phyloP scores from a whole-genome alignment of 2,329 filamentous ascomycete species.

The Zymoseptoria ardabiliae region DNA sequence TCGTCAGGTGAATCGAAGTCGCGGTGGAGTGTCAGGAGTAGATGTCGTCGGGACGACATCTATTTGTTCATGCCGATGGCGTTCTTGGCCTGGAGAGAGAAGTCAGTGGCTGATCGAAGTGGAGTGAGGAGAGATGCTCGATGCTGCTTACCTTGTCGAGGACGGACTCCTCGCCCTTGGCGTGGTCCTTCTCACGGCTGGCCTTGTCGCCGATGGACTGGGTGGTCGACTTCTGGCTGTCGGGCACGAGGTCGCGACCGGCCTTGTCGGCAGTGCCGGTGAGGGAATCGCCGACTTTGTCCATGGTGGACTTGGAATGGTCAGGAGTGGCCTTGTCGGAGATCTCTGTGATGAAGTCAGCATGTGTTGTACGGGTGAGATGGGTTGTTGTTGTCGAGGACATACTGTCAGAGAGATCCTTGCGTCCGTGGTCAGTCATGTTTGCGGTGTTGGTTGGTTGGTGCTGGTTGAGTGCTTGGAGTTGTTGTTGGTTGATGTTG shows the following conservation, averaged over 20 bases:
- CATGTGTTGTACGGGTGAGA: constrained; percentile 2
- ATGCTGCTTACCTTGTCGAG: constrained; percentile 28
- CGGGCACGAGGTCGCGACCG: constrained; percentile 35
- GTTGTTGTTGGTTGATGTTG: neutral
- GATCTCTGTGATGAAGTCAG: constrained; percentile 39
- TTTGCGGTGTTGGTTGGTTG: constrained; percentile 28
- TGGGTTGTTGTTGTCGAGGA: constrained; percentile 4
- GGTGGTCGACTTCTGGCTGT: constrained; percentile 43
- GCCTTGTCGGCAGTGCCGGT: constrained; percentile 51
- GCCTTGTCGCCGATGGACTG: constrained; percentile 48
- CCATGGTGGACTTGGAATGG: constrained; percentile 52
- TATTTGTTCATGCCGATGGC: constrained; percentile 40
- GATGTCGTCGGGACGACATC: neutral
- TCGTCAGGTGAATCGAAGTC: neutral
- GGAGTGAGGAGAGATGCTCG: constrained; percentile 17
- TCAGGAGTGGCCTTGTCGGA: constrained; percentile 52
- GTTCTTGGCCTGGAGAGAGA: constrained; percentile 42
- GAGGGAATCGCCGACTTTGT: constrained; percentile 51
- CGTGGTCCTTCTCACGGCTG: constrained; percentile 39
- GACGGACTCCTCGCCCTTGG: constrained; percentile 31
- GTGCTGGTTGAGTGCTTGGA: constrained; percentile 4
- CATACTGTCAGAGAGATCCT: constrained; percentile 49
- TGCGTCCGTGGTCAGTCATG: constrained; percentile 57
- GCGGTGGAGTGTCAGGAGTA: neutral
- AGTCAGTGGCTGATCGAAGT: constrained; percentile 8